Base-by-base conservation (phyloP, 805 yeast genomes). In the Candida pini region DNA sequence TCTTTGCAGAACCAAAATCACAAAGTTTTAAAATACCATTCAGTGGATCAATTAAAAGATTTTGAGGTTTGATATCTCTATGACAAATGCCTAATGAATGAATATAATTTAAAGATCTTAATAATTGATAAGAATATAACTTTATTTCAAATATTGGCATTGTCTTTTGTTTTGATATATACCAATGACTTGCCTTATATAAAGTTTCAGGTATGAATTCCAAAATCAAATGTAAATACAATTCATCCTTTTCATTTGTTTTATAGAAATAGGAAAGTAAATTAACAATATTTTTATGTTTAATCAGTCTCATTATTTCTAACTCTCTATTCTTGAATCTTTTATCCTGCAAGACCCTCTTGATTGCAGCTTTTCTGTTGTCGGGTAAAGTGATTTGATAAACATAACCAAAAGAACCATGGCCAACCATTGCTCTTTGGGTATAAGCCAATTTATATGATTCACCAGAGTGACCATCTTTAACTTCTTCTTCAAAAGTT, bases 361-460 rank as follows among this genome's bases (percentile, higher is more conserved):
- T 92, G 55, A 92, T 87, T 33, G 98, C 98, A 14, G 90, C 94
- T 27, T 78, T 73, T 49, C 80, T 84, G 40, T 82, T 78, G 16
- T 82, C 70, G 13, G 90, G 88, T 41, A 74, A 54, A 39, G 75
- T 78, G 6, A 96, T 87, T 47, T 86, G 92, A 56, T 87, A 88
- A n/a, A 92, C 98, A 22, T 88, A 89, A 3, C 98, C 98, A 64
- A 92, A 92, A n/a, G 97, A 89, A 9, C 98, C 98, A 60, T 86
- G 94, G n/a, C 98, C 98, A 27, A 90, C 92, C 71, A 89, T 88
- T 47, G 85, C 82, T 26, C 85, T 75, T 50, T 81, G 87, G 13
- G 89, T 81, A 63, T 85, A 87, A 31, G 79, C 76, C 36, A 90
- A 73, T 33, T 74, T 71, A 33, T 68, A 66, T 20, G 66, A 51